Evolutionary conservation across 2,329 filamentous ascomycete genomes (phyloP), one percentile per base, ranked within the genome.

Genomic region (Rutstroemia sp.): DNA sequence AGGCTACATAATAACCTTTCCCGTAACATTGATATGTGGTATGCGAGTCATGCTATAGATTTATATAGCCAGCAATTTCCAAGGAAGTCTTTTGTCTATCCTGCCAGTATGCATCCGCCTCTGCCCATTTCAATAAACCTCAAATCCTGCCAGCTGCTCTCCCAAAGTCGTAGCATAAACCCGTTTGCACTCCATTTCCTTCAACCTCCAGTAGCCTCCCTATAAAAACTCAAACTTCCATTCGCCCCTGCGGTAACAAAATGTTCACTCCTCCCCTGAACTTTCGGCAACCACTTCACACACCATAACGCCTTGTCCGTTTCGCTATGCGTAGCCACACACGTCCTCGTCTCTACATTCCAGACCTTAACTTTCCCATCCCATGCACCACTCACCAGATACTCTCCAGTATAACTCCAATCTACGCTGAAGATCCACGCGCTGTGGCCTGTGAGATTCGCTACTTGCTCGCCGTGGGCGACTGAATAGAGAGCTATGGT

Each of bases 301-400:
- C 83, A 82, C 88, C 92, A 96, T 2, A 97, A 70, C 0, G 85
- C 81, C 72, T 88, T 88, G 61, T 92, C 92, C 5, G 89, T 91
- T 74, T 97, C 92, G 57, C 87, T 92, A 70, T 96, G 90, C 9
- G 94, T 99, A 12, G 92, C 91, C 46, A 99, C 94, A 69, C 94
- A 97, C 4, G 79, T 79, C 56, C 84, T 81, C 37, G 85, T 82
- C 66, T 96, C 91, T 58, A 96, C 82, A 30, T 90, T 92, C 94
- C 94, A 99, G 30, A 97, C 88, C 73, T 96, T 96, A 59, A 88
- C 90, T 72, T 95, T 96, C 39, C 94, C 92, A 68, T 97, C 92
- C 71, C 95, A 90, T 1, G 88, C 85, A 49, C 90, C 90, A 67
- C 88, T 95, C 2, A 97, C 78, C 12, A 99, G 76, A 71, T 89